Base-by-base conservation (phyloP, 805 yeast species). In the Saturnispora quitensis region DNA sequence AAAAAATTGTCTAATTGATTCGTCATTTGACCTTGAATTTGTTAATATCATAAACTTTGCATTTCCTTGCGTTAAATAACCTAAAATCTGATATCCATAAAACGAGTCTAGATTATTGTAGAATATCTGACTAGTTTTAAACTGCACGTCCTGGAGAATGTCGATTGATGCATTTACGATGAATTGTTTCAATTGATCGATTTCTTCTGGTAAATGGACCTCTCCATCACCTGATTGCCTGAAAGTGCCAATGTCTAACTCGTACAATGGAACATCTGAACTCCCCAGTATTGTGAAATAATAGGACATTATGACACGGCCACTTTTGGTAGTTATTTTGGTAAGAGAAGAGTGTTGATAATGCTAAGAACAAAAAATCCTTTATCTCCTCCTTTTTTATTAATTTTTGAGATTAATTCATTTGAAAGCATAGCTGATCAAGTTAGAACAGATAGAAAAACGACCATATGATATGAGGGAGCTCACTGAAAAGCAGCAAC, bases 251-350 rank as follows among this genome's bases (percentile, higher is more conserved):
- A 90, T 83, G 62, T 89, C 96, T 7, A 89, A 75, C 62, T 90
- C 97, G 60, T 89, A 93, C 2, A 93, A 62, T 0, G 97, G 96
- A 55, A 78, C 78, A 65, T 93, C 98, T 36, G 78, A 76, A 1
- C 90, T 84, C 17, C 97, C 97, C 42, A 93, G 79, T 46, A 93
- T 84, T 4, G 95, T 85, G 61, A 93, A 81, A 66, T 89, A 90
- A 69, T 84, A 87, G n/a, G 95, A 85, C 82, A 50, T 50, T 12
- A 4, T 22, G 18, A 7, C 9, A 31, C 34, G 2, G 28, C 28
- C 28, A 25, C 34, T 13, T 10, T 31, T 13, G 8, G 34, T 31
- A 31, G 15, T 20, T 38, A 20, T n/a, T 3, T 22, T 22, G 22
- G 22, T 3, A 3, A 22, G 22, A 28, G 28, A 46, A 36, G 15